Evolutionary conservation across 2,329 filamentous ascomycete genomes (phyloP).

Genomic region (Hypomyces rosellus): DNA sequence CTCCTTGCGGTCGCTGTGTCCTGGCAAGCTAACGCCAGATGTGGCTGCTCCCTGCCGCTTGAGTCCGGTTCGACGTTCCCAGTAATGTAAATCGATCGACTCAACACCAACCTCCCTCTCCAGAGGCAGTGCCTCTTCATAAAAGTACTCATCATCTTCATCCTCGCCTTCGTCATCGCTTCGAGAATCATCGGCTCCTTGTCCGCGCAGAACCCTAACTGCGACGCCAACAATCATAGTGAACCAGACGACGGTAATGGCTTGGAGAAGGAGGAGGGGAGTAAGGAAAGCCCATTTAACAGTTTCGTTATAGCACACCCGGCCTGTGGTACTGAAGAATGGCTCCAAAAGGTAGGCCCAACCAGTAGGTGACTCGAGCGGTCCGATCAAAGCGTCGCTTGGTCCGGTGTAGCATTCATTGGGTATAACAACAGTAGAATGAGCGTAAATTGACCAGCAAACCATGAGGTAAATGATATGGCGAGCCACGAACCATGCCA

Average conservation of each 20-base stretch:
- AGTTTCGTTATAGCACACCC: constrained; percentile 71
- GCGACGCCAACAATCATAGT: constrained; percentile 80
- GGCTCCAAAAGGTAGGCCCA: constrained; percentile 64
- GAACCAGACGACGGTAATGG: constrained; percentile 82
- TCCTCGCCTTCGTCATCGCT: constrained; percentile 80
- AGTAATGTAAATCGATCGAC: constrained; percentile 58
- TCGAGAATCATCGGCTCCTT: constrained; percentile 73
- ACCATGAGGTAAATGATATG: constrained; percentile 75
- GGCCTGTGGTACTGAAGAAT: constrained; percentile 62
- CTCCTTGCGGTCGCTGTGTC: constrained; percentile 73
- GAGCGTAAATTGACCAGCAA: constrained; percentile 73
- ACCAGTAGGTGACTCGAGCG: constrained; percentile 43
- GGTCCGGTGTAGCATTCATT: constrained; percentile 65
- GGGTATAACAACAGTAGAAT: constrained; percentile 56
- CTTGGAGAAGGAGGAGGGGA: constrained; percentile 71
- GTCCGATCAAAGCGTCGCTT: constrained; percentile 48
- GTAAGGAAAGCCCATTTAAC: constrained; percentile 73
- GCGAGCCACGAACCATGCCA: constrained; percentile 76
- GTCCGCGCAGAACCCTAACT: constrained; percentile 69
- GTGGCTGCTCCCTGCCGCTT: constrained; percentile 47
- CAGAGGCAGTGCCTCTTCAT: constrained; percentile 50
- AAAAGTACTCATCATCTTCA: constrained; percentile 53
- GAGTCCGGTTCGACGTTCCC: constrained; percentile 51
- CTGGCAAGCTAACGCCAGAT: constrained; percentile 59
- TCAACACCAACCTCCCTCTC: constrained; percentile 75